A percentile compares a stretch with the other conserved stretches of the same genome.
phyloP scores from a whole-genome alignment of 2,329 filamentous ascomycete species.

The Hypoxylon sp. region DNA sequence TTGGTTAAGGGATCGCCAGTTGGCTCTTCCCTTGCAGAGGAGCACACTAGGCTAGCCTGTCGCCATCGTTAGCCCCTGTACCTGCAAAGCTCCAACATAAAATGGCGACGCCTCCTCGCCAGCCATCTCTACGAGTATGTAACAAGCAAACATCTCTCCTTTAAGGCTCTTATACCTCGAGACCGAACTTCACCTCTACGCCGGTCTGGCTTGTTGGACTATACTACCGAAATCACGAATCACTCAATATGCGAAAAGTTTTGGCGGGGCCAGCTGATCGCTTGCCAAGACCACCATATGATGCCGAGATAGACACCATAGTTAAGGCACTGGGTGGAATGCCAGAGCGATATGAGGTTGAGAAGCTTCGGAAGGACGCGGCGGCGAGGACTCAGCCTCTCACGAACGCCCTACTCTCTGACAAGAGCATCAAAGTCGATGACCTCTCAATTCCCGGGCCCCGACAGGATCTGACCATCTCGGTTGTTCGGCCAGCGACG shows the following conservation, averaged over 20 bases:
- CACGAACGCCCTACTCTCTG: conserved; percentile 48
- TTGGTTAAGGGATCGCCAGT: conserved; percentile 40
- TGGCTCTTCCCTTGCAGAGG: conserved; percentile 39
- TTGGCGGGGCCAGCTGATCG: conserved; percentile 48
- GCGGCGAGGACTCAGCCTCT: conserved; percentile 46
- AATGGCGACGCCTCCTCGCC: conserved; percentile 37
- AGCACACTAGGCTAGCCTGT: conserved; percentile 41
- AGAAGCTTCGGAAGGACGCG: conserved; percentile 48
- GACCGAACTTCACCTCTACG: conserved; percentile 24
- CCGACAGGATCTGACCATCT: conserved; percentile 43
- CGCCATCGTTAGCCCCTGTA: conserved; percentile 44
- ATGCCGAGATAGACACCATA: conserved; percentile 48
- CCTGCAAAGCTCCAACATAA: conserved; percentile 38
- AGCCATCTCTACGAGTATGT: conserved; percentile 14
- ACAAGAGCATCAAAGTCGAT: conserved; percentile 49
- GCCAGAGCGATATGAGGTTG: conserved; percentile 49
- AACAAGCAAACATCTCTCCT: conserved; percentile 11
- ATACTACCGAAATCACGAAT: conserved; percentile 18
- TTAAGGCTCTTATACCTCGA: conserved; percentile 15
- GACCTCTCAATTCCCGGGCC: conserved; percentile 48
- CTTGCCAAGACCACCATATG: conserved; percentile 50
- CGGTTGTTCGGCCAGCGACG: conserved; percentile 45
- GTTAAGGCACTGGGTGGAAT: conserved; percentile 46
- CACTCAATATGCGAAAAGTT: conserved; percentile 38
- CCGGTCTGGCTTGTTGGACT: conserved; percentile 19